Base-by-base conservation (phyloP, 306 rosid species). In the Rosa rugosa region DNA sequence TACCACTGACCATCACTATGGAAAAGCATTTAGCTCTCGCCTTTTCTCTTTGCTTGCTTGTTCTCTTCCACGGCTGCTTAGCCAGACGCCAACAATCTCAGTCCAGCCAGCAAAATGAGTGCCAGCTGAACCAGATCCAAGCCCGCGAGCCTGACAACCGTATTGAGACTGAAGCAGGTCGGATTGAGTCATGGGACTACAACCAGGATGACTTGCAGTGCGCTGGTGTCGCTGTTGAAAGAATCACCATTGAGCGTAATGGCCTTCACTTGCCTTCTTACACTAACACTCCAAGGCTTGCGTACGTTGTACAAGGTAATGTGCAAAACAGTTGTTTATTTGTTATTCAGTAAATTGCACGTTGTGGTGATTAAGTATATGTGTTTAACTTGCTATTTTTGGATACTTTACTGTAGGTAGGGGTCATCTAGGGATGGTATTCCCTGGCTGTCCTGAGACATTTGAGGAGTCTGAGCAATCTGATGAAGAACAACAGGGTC, bases 261-360 rank as follows among this genome's bases (percentile, higher is more conserved):
- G 88, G 91, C 51, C 91, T 88, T 53, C 85, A 74, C 76, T 80
- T 88, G 72, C 91, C 91, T 25, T 77, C 83, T 5, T 88, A 88
- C 85, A 42, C 76, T 34, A 81, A 79, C 56, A 47, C 88, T 50
- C 89, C 89, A 22, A 72, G 70, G 6, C 88, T 88, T 66, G 5
- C 77, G 11, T 86, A 79, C 75, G 34, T 88, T 14, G 81, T 65
- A 0, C 72, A 71, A 81, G 91, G 90, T 80, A 20, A 4, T 41
- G 11, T 47, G 46, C 4, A 12, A 5, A 22, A 22, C 64, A 20
- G 23, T 49, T 16, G 6, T 14, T 49, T 49, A 14, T 49, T 49
- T 49, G 17, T 49, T 14, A 14, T 49, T 49, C 54, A 49, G 54
- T 49, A 22, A 57, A 8, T 57, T 57, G 5, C 64, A 8, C 5